phyloP scores from a whole-genome alignment of 345 rosid genomes.

The Excoecaria cochinchinensis region DNA sequence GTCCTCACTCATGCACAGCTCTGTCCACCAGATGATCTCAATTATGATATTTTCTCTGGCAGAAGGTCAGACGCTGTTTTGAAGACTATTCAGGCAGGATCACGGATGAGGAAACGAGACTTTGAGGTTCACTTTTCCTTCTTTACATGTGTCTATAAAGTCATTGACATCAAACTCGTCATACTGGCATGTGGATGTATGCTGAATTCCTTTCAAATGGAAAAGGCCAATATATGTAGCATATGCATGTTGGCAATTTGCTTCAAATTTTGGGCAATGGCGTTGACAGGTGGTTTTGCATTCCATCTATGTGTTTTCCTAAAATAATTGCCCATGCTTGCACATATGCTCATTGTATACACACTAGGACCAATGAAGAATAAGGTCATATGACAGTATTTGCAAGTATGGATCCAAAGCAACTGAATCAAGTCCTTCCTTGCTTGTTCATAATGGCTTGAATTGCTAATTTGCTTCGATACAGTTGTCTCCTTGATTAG shows the following conservation, averaged over 20 bases:
- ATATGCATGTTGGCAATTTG: slow-evolving; percentile 3
- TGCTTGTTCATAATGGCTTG: neutral
- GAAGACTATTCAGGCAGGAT: slow-evolving; percentile 53
- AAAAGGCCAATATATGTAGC: slow-evolving; percentile 1
- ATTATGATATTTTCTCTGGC: slow-evolving; percentile 57
- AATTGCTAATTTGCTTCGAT: neutral
- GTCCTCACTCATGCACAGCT: slow-evolving; percentile 86
- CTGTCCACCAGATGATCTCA: slow-evolving; percentile 73
- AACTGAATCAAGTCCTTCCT: neutral
- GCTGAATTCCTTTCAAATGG: neutral
- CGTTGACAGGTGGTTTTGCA: neutral
- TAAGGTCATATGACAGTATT: neutral
- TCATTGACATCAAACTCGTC: neutral
- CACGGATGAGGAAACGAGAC: slow-evolving; percentile 53
- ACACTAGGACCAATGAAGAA: neutral
- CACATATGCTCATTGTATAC: neutral
- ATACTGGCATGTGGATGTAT: neutral
- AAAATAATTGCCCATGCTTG: neutral
- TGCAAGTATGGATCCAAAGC: neutral
- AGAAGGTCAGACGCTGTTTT: slow-evolving; percentile 73
- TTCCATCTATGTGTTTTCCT: neutral
- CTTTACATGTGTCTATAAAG: neutral
- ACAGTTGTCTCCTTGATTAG: neutral
- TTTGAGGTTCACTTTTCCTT: slow-evolving; percentile 43
- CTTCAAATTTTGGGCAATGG: slow-evolving; percentile 4